Evolutionary conservation across 192 early-diverging fungal species (phyloP), one percentile per base, ranked within the genome.

Genomic region (Coemansia sp.): DNA sequence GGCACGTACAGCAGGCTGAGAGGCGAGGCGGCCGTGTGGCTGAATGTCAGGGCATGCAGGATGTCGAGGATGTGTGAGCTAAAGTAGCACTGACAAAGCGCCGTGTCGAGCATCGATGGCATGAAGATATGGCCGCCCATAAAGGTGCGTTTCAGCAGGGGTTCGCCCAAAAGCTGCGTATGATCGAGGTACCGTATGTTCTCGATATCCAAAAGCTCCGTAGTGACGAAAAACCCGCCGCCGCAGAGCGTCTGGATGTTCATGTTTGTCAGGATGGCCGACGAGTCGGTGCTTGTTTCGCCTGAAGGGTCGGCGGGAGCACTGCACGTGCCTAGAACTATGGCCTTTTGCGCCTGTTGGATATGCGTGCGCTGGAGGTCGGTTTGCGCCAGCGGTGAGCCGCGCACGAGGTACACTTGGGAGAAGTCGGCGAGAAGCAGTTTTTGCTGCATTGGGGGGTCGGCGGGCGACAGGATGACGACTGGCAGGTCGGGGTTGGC

Each of bases 1-100:
- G 69, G 67, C 40, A 69, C 64, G 30, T 67, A 57, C 27, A 80
- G 41, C 15, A 80, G 55, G 2, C 57, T 64, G 43, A 71, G 60
- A 13, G 37, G 54, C 0, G 63, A 64, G 0, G 61, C 52, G 30
- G 50, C 24, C 2, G 44, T 34, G 53, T 73, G 71, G 25, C 73
- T 76, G 38, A 81, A 81, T 1, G 73, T 76, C 14, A 81, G 48
- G 8, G 72, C 73, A 0, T 62, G 57, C 19, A 72, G 52, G 0
- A 81, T 64, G 37, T 81, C 73, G 6, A 81, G 57, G 21, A 73
- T 69, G 34, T 81, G 73, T 15, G 79, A 72, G 70, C 66, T 81
- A 53, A 73, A 81, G 49, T 76, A 81, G 62, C 67, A 72, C 53
- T 73, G 73, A 38, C 79, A 73, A 17, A 81, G 52, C 12, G 69